Percentiles rank a stretch among this genome's conserved stretches.
Conservation (phyloP, 1,284 basidiomycete genomes). For the Termitomyces sp. region DNA sequence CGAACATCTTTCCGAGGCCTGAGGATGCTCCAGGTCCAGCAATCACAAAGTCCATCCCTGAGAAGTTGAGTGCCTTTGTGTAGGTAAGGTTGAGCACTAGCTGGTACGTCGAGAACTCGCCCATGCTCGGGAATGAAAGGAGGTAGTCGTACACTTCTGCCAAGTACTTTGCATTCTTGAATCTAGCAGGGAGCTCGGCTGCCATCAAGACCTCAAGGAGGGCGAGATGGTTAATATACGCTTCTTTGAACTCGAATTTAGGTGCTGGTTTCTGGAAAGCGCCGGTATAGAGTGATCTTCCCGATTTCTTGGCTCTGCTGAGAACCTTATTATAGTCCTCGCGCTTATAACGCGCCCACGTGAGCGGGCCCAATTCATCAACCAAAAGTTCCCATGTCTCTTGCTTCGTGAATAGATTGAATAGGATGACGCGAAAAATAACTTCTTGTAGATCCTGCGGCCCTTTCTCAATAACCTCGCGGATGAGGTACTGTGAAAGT, state of each 20-base stretch:
- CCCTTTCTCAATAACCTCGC: conserved; percentile 58
- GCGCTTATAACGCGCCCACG: conserved; percentile 46
- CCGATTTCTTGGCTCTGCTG: conserved; percentile 29
- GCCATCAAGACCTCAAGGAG: conserved; percentile 56
- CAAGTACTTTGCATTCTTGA: conserved; percentile 41
- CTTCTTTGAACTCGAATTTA: conserved; percentile 36
- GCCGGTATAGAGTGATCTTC: conserved; percentile 50
- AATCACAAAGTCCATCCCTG: conserved; percentile 56
- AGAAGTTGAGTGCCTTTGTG: conserved; percentile 50
- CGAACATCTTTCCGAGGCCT: conserved; percentile 53
- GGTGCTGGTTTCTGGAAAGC: conserved; percentile 63
- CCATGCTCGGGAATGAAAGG: conserved; percentile 53
- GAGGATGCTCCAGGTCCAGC: conserved; percentile 53
- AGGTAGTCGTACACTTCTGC: conserved; percentile 53
- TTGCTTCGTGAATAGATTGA: conserved; percentile 55
- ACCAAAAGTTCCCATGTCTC: conserved; percentile 57
- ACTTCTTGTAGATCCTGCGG: conserved; percentile 48
- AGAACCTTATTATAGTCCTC: conserved; percentile 46
- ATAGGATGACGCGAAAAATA: conserved; percentile 57
- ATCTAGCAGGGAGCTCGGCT: conserved; percentile 35
- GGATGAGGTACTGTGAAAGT: conserved; percentile 53
- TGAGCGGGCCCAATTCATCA: conserved; percentile 43
- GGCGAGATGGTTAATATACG: conserved; percentile 50
- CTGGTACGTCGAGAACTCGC: conserved; percentile 57
- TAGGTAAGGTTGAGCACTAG: conserved; percentile 55